Evolutionary conservation across 768 basidiomycete genomes (phyloP), one percentile per base, ranked within the genome.

Genomic region (Sarcomyxa edulis): DNA sequence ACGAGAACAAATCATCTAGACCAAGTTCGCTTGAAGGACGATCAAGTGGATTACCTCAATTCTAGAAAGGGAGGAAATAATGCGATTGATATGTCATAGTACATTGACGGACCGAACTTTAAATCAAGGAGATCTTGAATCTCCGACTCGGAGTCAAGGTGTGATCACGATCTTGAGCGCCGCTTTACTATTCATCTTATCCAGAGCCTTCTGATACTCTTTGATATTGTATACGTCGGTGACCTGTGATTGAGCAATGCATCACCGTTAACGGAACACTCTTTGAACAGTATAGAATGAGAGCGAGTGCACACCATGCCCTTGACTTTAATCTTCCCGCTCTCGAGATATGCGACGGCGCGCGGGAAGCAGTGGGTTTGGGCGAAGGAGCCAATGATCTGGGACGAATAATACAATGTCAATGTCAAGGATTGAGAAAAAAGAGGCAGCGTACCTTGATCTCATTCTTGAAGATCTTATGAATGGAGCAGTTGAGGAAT

Each of bases 311-410:
- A n/a, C 16, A 39, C 38, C 38, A 39, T 39, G 7, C 38, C 38
- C 29, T 83, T 81, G 19, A 84, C 75, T 38, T 69, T 82, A 52
- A 93, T 68, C 63, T 89, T 92, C 6, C 87, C 86, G 46, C 78
- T 77, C 49, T 94, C 91, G 14, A 94, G 76, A 57, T 93, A 92
- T 10, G 81, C 85, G 22, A 94, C 78, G 2, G 91, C 88, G 6
- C 91, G 81, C 31, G 90, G 88, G 81, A 94, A 93, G 60, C 90
- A 92, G 63, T 69, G 81, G 1, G 81, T 81, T 48, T 93, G 91
- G 7, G 89, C 84, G 67, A 92, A 93, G 1, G 90, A 93, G 11
- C 90, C 88, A 43, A 92, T 87, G 49, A 92, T 90, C 85, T 88
- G 27, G 23, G 22, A 15, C 11, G 7, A 20, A 9, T 25, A n/a